phyloP scores from a whole-genome alignment of 2,329 filamentous ascomycete genomes.

The Metarhizium anisopliae region DNA sequence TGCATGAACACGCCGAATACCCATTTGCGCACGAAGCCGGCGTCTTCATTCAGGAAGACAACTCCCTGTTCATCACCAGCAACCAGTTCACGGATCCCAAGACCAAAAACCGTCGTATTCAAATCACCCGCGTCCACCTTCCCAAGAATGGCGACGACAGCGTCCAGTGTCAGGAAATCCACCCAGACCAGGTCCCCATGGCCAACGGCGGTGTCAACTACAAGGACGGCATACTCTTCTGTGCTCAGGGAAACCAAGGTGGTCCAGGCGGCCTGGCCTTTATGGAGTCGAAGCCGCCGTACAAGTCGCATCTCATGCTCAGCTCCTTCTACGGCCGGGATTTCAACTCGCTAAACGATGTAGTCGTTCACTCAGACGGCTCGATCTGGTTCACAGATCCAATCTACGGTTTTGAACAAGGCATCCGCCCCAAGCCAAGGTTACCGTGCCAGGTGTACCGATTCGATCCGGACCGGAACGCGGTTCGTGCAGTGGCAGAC shows the following conservation, averaged over 20 bases:
- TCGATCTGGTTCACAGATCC: slow-evolving; percentile 43
- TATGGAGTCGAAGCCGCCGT: slow-evolving; percentile 23
- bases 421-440: slow-evolving; percentile 32
- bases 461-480: slow-evolving; percentile 28
- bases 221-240: slow-evolving; percentile 29
- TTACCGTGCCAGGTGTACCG: slow-evolving; percentile 40
- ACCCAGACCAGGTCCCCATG: slow-evolving; percentile 27
- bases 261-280: slow-evolving; percentile 19
- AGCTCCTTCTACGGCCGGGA: slow-evolving; percentile 31
- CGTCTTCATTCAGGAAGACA: slow-evolving; percentile 20
- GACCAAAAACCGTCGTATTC: slow-evolving; percentile 16
- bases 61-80: slow-evolving; percentile 24
- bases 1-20: slow-evolving; percentile 28
- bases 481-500: slow-evolving; percentile 35
- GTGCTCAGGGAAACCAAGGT: slow-evolving; percentile 26
- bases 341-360: slow-evolving; percentile 42
- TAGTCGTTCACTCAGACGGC: slow-evolving; percentile 32
- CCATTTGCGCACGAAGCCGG: slow-evolving; percentile 42
- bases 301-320: slow-evolving; percentile 20
- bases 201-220: slow-evolving; percentile 42
- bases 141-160: slow-evolving; percentile 4
- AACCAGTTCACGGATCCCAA: slow-evolving; percentile 18
- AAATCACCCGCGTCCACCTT: slow-evolving; percentile 20
- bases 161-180: slow-evolving; percentile 23
- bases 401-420: slow-evolving; percentile 37